Evolutionary conservation across 257 asterid species (phyloP), one percentile per base, ranked within the genome.

Genomic region (Salvia miltiorrhiza): DNA sequence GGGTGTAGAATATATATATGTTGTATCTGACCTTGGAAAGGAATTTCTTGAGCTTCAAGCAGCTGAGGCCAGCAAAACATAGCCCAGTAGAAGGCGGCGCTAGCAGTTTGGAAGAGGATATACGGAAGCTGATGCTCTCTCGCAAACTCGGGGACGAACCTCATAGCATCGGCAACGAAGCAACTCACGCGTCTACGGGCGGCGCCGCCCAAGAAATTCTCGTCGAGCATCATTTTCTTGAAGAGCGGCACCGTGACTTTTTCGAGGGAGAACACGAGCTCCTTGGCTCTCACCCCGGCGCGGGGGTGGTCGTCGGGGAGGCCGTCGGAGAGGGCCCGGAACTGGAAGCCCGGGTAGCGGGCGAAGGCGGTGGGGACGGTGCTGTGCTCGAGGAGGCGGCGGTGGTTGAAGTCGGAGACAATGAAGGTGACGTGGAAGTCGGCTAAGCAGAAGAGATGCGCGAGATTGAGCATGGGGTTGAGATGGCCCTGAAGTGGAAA

Each of bases 401-500:
- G 47, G 68, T 85, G 82, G 75, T 63, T 75, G 85, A 79, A 45
- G 3, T 78, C 79, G 63, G 93, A 75, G 53, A 83, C 69, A 20
- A 90, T 69, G 37, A 90, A 53, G 62, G 97, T 87, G 76, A 87
- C 79, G 69, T 88, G 79, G 76, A 86, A 20, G 14, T 75, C 71
- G 6, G 87, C 65, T 11, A 84, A 59, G 54, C 82, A 79, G 49
- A 90, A 84, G 30, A 90, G 83, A 55, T 87, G 86, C 13, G 93
- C 93, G 0, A 87, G 81, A 67, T 90, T 87, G 23, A 90, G 74
- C 90, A 81, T 87, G 62, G 88, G 80, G 78, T 87, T 87, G 3
- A 84, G 70, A 30, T 84, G 96, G 41, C 95, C 97, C 47, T 86
- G 97, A 16, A 77, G 44, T 0, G 96, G 97, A 0, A 81, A 13